phyloP scores from a whole-genome alignment of 768 basidiomycete genomes.

The Kwoniella dendrophila region DNA sequence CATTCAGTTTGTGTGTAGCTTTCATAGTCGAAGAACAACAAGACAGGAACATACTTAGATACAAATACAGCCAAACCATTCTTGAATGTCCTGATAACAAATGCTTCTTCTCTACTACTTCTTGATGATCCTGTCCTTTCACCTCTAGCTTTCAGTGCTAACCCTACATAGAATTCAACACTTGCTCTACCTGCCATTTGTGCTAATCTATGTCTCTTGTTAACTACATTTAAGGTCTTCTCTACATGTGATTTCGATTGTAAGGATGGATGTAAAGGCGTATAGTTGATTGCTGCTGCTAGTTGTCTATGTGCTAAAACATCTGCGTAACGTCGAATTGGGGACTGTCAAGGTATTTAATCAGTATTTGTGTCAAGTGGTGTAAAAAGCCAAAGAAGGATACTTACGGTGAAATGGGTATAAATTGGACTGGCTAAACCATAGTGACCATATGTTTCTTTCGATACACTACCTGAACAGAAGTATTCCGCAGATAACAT shows the following conservation, averaged over 20 bases:
- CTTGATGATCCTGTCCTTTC: constrained; percentile 52
- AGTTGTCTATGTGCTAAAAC: constrained; percentile 93
- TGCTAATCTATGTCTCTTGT: constrained; percentile 89
- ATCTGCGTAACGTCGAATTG: constrained; percentile 94
- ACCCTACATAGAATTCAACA: constrained; percentile 94
- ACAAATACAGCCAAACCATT: constrained; percentile 98
- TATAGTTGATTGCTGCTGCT: constrained; percentile 80
- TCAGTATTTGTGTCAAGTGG: neutral
- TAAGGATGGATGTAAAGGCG: constrained; percentile 79
- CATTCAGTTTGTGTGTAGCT: neutral
- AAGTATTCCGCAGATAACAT: constrained; percentile 99
- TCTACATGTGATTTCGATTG: constrained; percentile 90
- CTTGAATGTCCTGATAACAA: constrained; percentile 85
- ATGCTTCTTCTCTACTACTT: constrained; percentile 49
- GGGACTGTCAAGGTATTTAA: constrained; percentile 61
- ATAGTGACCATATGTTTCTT: constrained; percentile 93
- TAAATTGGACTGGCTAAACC: constrained; percentile 97
- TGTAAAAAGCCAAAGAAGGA: no score
- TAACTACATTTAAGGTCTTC: constrained; percentile 79
- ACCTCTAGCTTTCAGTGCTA: constrained; percentile 72
- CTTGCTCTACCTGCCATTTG: constrained; percentile 97
- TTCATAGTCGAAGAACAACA: no score
- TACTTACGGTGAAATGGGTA: constrained; percentile 80
- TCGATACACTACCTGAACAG: constrained; percentile 87
- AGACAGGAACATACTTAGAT: constrained; percentile 68